Percentiles rank a stretch among this genome's conserved stretches.
Evolutionary conservation across 345 rosid species (phyloP).

Genomic region (Garcia nutans): DNA sequence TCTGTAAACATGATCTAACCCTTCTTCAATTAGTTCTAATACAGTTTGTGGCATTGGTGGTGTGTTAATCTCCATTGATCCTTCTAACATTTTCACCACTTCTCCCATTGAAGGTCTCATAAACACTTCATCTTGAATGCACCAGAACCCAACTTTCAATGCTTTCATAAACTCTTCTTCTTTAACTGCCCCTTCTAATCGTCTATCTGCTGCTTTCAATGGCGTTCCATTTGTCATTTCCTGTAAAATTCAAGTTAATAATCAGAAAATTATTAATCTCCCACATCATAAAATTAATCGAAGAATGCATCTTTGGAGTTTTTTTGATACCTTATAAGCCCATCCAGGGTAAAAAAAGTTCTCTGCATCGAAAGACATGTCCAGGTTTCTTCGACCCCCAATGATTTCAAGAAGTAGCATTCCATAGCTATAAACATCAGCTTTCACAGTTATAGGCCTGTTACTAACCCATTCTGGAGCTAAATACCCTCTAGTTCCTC

Average conservation of each 20-base stretch:
- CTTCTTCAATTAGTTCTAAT: constrained; percentile 76
- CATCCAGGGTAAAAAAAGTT: constrained; percentile 81
- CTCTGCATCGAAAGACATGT: constrained; percentile 28
- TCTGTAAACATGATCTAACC: constrained; percentile 68
- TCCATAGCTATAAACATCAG: constrained; percentile 36
- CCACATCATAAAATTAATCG: too few relatives aligned
- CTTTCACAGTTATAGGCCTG: constrained; percentile 34
- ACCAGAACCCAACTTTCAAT: constrained; percentile 32
- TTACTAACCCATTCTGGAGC: constrained; percentile 38
- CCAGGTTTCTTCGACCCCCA: constrained; percentile 35
- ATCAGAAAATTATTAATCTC: neutral
- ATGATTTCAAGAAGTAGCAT: constrained; percentile 35
- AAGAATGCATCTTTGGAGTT: neutral
- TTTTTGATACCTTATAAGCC: constrained; percentile 70
- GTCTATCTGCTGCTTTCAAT: constrained; percentile 27
- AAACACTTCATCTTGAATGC: constrained; percentile 36
- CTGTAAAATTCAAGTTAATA: neutral
- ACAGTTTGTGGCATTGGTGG: constrained; percentile 92
- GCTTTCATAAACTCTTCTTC: constrained; percentile 33
- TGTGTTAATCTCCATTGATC: constrained; percentile 36
- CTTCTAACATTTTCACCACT: constrained; percentile 34
- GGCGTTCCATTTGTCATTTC: constrained; percentile 24
- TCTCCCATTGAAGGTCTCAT: constrained; percentile 37
- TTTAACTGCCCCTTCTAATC: constrained; percentile 19
- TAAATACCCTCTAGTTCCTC: constrained; percentile 35